Conservation (phyloP, 2,329 filamentous ascomycete species). For the Penicillium sp. region DNA sequence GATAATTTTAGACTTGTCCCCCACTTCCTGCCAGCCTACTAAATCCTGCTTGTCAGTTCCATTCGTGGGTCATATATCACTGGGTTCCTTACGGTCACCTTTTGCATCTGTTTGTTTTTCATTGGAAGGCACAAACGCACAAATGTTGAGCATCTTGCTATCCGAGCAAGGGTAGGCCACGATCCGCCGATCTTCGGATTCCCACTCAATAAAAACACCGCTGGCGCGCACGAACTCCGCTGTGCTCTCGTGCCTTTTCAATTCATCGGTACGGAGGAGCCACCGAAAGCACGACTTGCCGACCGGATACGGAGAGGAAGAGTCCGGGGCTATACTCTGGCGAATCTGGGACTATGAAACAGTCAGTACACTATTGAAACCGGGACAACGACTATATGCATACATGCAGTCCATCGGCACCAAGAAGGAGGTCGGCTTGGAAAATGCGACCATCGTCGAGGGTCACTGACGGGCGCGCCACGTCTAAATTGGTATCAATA, state of each 20-base stretch:
- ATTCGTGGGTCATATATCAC: not conserved
- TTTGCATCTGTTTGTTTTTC: slow-evolving; percentile 23
- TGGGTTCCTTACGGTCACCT: slow-evolving; percentile 25
- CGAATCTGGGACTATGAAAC: slow-evolving; percentile 24
- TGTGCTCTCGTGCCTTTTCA: slow-evolving; percentile 14
- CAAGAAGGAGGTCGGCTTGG: slow-evolving; percentile 23
- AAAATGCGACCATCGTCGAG: slow-evolving; percentile 24
- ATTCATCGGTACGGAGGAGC: slow-evolving; percentile 20
- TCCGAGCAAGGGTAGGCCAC: slow-evolving; percentile 49
- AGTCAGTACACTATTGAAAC: not conserved
- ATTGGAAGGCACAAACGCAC: slow-evolving; percentile 47
- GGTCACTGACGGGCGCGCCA: slow-evolving; percentile 15
- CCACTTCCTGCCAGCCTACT: slow-evolving; percentile 22
- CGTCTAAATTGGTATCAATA: slow-evolving; percentile 14
- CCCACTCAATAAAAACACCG: slow-evolving; percentile 46
- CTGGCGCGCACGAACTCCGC: slow-evolving; percentile 13
- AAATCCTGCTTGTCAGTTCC: not conserved
- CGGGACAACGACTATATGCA: not conserved
- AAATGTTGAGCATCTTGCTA: slow-evolving; percentile 49
- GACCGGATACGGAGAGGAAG: slow-evolving; percentile 18
- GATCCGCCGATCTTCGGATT: slow-evolving; percentile 43
- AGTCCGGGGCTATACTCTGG: slow-evolving; percentile 15
- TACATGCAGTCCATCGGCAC: slow-evolving; percentile 31
- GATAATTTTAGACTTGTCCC: slow-evolving; percentile 17
- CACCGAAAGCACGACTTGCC: slow-evolving; percentile 31